phyloP scores from a whole-genome alignment of 2,329 filamentous ascomycete species.

The Penicillium corylophilum region DNA sequence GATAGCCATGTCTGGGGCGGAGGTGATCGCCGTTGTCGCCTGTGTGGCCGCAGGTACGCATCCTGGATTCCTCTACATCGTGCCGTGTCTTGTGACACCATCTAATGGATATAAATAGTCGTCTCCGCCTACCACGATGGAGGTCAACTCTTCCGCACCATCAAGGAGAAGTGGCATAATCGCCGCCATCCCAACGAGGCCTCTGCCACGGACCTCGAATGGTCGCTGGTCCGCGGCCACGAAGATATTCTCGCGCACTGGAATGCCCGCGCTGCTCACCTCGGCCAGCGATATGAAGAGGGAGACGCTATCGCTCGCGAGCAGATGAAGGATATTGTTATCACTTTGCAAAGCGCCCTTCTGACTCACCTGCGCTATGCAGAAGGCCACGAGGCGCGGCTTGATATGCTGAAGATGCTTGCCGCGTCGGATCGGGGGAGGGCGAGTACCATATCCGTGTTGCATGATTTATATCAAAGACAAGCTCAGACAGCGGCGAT shows the following conservation, averaged over 20 bases:
- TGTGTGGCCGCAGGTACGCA: conserved; percentile 25
- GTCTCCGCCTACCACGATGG: conserved; percentile 35
- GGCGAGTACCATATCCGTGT: conserved; percentile 34
- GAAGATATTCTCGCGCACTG: conserved; percentile 39
- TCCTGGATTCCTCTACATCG: not conserved
- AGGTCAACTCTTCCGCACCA: conserved; percentile 27
- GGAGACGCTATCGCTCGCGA: conserved; percentile 41
- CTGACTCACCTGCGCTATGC: conserved; percentile 31
- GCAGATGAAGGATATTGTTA: conserved; percentile 41
- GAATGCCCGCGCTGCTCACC: conserved; percentile 32
- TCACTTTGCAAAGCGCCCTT: conserved; percentile 37
- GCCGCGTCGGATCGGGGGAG: conserved; percentile 38
- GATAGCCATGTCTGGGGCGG: conserved; percentile 18
- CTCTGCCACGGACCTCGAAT: conserved; percentile 30
- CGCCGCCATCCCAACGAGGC: conserved; percentile 17
- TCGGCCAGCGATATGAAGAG: conserved; percentile 35
- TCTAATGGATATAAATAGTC: conserved; percentile 18
- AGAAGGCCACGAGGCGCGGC: conserved; percentile 24
- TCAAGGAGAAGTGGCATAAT: conserved; percentile 26
- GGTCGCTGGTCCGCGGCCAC: conserved; percentile 36
- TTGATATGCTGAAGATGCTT: conserved; percentile 35
- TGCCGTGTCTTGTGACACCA: not conserved
- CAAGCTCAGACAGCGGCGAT: conserved; percentile 21
- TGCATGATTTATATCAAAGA: conserved; percentile 19
- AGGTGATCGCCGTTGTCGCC: conserved; percentile 23